Evolutionary conservation across 371 early-diverging fungal genomes (phyloP), one percentile per base, ranked within the genome.

Genomic region (Lichtheimia ornata): DNA sequence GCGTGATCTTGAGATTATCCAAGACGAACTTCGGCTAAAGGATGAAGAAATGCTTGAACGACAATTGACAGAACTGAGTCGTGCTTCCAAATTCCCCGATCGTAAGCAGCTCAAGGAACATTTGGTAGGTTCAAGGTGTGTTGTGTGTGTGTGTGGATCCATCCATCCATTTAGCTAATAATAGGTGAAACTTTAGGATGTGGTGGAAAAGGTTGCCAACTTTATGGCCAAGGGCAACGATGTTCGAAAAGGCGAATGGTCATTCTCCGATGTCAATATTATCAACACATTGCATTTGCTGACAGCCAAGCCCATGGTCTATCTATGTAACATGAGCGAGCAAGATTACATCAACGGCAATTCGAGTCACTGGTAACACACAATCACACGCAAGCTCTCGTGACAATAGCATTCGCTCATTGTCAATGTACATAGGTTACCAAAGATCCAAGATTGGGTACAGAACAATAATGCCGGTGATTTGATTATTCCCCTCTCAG

Each of bases 271-370:
- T 50, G 84, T 93, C 20, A 85, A 91, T 65, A 76, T 89, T 42
- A 91, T 97, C 70, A 94, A 91, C 65, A 77, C 87, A 41, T 67
- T 94, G 50, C 91, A 90, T 71, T 83, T 96, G 58, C 72, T 98
- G 49, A 94, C 97, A 17, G 92, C 94, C 25, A 98, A 98, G 79
- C 94, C 94, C n/a, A 90, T 96, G 61, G 88, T 95, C 30, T 94
- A 95, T 77, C 77, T 98, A n/a, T 89, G 87, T 62, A 97, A 97
- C 77, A 81, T 94, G 65, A 81, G 84, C 57, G 87, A 89, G 72
- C 64, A 79, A 6, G 93, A 93, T 53, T 95, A 87, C 67, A 55
- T 85, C 15, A n/a, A 57, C 12, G 53, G 58, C 12, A 43, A 40
- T 41, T 83, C 86, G 79, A 82, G 89, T 80, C 84, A 88, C 81